These are phyloP conservation scores for Neonectria magnoliae DNA, from an alignment of 2,329 filamentous ascomycete genomes.

Conservation along the genomic window DNA sequence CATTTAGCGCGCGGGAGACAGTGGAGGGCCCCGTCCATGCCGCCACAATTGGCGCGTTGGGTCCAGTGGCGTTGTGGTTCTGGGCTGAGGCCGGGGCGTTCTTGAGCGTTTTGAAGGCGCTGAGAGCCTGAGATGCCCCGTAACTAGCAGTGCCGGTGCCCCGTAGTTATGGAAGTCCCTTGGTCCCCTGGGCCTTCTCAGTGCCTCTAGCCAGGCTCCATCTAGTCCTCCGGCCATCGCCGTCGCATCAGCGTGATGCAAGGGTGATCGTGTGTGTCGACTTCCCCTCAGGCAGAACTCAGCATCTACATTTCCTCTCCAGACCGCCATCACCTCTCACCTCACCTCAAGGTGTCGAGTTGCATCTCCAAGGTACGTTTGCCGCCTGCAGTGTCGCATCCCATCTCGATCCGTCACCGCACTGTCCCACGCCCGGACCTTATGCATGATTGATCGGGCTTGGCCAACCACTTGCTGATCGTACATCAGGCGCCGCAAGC, in stretches of 20 bases:
- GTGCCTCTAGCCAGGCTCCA: background rate
- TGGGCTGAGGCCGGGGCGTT: conserved; percentile 1
- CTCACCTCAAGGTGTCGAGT: background rate
- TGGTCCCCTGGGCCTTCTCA: background rate
- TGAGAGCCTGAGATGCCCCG: background rate
- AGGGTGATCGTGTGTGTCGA: conserved; percentile 29
- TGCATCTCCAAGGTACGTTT: conserved; percentile 16
- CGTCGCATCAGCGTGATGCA: conserved; percentile 22
- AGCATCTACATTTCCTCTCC: background rate
- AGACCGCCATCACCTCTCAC: background rate
- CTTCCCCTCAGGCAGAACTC: conserved; percentile 24
- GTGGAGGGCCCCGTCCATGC: background rate
- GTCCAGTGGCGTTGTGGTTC: conserved; percentile 4
- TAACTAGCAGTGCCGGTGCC: background rate
- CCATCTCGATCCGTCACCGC: conserved; percentile 18
- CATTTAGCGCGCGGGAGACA: conserved; percentile 22
- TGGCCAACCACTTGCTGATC: conserved; percentile 41
- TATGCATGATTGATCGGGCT: conserved; percentile 38
- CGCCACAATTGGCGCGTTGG: conserved; percentile 2
- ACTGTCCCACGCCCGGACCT: conserved; percentile 22
- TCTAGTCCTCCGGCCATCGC: conserved; percentile 8
- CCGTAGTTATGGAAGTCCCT: background rate
- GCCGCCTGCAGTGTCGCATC: conserved; percentile 12
- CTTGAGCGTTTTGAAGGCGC: background rate
- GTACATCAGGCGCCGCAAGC: conserved; percentile 30